These are phyloP conservation scores for Cystobasidium sp. DNA, from an alignment of 1,284 basidiomycete species.

Conservation along the genomic window DNA sequence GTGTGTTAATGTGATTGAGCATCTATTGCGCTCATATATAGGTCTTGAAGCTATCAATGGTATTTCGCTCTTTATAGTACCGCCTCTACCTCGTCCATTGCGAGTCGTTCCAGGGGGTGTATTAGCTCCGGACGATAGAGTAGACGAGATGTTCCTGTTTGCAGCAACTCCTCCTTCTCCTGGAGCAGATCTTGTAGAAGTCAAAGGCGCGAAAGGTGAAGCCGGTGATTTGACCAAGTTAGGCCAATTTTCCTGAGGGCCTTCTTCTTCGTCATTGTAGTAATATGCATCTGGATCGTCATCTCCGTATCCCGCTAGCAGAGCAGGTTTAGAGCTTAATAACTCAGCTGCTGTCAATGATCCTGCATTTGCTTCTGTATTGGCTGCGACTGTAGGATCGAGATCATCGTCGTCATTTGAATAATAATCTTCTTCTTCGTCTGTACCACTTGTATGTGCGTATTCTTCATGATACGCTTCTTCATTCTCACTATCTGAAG, in stretches of 20 bases:
- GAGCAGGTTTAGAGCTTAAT: slow-evolving; percentile 18
- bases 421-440: slow-evolving; percentile 26
- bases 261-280: slow-evolving; percentile 60
- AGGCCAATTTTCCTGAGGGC: slow-evolving; percentile 82
- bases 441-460: not conserved
- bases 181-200: slow-evolving; percentile 15
- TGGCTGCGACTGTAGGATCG: slow-evolving; percentile 30
- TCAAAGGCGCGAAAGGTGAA: slow-evolving; percentile 8
- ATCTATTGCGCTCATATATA: slow-evolving; percentile 85
- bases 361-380: slow-evolving; percentile 39
- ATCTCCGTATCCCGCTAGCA: slow-evolving; percentile 46
- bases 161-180: not conserved
- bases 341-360: slow-evolving; percentile 30
- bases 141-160: not conserved
- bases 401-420: slow-evolving; percentile 28
- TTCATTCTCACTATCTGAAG: slow-evolving; percentile 1
- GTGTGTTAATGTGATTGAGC: slow-evolving; percentile 85
- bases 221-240: slow-evolving; percentile 70
- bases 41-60: slow-evolving; percentile 63
- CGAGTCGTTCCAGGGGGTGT: slow-evolving; percentile 34
- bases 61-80: slow-evolving; percentile 17
- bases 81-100: not conserved
- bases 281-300: slow-evolving; percentile 48
- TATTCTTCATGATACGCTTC: slow-evolving; percentile 3
- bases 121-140: not conserved